A percentile compares a stretch with the other conserved stretches of the same genome.
Evolutionary conservation across 768 basidiomycete genomes (phyloP).

Genomic region (Tylopilus intermedius): DNA sequence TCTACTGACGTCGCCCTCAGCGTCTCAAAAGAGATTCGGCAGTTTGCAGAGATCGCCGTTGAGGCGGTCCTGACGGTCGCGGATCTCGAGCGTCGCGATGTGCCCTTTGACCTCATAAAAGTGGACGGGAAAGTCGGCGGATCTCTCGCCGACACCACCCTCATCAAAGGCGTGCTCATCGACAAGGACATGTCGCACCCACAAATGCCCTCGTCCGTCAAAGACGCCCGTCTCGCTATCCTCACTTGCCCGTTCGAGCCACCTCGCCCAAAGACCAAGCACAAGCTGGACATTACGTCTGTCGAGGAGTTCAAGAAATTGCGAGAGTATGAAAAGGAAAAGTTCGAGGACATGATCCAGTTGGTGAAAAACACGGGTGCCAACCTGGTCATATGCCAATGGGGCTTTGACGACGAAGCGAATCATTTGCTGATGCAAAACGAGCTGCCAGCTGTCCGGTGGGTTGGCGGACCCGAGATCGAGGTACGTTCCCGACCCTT

Average conservation of each 20-base stretch:
- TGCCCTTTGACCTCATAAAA: conserved; percentile 97
- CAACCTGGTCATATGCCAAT: conserved; percentile 98
- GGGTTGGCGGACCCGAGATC: conserved; percentile 99
- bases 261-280: conserved; percentile 98
- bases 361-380: conserved; percentile 94
- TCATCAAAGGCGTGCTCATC: conserved; percentile 96
- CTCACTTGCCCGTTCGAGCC: conserved; percentile 99
- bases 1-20: conserved; percentile 39
- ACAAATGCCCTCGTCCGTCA: conserved; percentile 88
- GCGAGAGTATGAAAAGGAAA: conserved; percentile 91
- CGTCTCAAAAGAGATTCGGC: conserved; percentile 92
- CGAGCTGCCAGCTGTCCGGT: conserved; percentile 92
- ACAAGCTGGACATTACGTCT: conserved; percentile 93
- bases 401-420: conserved; percentile 99
- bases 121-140: conserved; percentile 99
- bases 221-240: conserved; percentile 90
- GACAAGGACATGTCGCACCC: conserved; percentile 99
- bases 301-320: conserved; percentile 97
- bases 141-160: conserved; percentile 86
- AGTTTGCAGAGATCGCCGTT: conserved; percentile 97
- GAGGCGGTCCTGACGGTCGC: conserved; percentile 95
- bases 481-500: conserved; percentile 51
- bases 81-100: conserved; percentile 90
- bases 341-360: conserved; percentile 96
- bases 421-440: conserved; percentile 98